A percentile compares a stretch with the other conserved stretches of the same genome.
Evolutionary conservation across 2,329 filamentous ascomycete species (phyloP).

Genomic region (Colletotrichum sp.): DNA sequence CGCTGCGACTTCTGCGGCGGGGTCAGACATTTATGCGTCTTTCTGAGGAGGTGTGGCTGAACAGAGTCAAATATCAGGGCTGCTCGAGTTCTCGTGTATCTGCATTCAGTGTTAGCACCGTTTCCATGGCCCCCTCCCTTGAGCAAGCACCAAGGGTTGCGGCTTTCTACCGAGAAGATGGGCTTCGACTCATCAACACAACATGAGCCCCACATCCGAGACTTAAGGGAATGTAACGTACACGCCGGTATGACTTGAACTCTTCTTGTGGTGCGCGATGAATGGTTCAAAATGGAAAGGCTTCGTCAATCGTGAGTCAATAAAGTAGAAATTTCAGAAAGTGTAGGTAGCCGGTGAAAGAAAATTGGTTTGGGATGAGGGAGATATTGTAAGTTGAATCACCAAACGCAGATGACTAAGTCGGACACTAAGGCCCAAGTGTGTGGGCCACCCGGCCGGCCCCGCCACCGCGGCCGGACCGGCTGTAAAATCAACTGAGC

Average conservation of each 20-base stretch:
- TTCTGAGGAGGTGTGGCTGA: neutral
- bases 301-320: neutral
- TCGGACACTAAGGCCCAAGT: neutral
- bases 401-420: neutral
- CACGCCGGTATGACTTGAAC: too few relatives aligned
- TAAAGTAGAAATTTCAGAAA: neutral
- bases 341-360: neutral
- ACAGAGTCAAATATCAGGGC: neutral
- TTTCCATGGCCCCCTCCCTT: neutral
- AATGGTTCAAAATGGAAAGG: neutral
- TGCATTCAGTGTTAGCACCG: neutral
- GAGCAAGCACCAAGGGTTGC: neutral
- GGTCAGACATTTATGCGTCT: neutral
- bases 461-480: neutral
- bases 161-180: neutral
- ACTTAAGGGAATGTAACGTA: neutral
- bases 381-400: neutral
- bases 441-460: neutral
- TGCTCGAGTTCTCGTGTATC: neutral
- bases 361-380: neutral
- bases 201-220: neutral
- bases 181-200: neutral
- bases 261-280: too few relatives aligned
- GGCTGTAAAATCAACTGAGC: neutral
- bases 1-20: constrained; percentile 16